These are phyloP conservation scores for Ceratocystis albifundus DNA, from an alignment of 2,329 filamentous ascomycete species.

Conservation along the genomic window DNA sequence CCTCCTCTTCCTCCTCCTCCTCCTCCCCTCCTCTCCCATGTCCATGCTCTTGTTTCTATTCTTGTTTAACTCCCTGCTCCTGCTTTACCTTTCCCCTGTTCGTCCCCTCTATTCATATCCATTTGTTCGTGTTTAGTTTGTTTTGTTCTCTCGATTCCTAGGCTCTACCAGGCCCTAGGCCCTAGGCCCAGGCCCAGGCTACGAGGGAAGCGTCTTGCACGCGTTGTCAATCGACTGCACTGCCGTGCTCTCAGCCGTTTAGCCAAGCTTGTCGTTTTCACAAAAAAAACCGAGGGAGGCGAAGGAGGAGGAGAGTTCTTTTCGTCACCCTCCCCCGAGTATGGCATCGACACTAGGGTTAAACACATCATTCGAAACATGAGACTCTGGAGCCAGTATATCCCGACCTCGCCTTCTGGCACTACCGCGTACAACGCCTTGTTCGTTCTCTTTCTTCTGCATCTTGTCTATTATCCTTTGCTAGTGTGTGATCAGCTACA, in stretches of 20 bases:
- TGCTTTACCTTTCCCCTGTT: background rate
- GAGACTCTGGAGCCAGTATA: background rate
- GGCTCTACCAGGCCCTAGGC: background rate
- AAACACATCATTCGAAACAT: background rate
- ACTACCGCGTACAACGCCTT: background rate
- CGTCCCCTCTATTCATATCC: background rate
- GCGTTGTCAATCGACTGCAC: background rate
- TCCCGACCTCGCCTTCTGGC: background rate
- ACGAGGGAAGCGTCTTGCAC: background rate
- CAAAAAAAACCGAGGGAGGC: too few species aligned
- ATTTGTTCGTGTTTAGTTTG: background rate
- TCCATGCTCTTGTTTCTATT: background rate
- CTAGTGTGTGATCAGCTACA: background rate
- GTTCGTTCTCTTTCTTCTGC: background rate
- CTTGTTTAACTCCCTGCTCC: background rate
- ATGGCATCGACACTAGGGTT: background rate
- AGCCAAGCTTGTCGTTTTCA: background rate
- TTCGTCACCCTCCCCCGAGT: background rate
- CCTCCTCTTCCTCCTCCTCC: background rate
- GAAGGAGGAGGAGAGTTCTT: too few species aligned
- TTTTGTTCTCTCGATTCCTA: conserved; percentile 1
- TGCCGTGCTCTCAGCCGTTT: background rate
- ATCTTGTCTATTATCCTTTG: background rate
- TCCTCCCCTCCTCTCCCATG: too few species aligned
- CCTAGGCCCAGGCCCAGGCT: too few species aligned